Base-by-base conservation (phyloP, 1,284 basidiomycete species). In the Boletus smithii region DNA sequence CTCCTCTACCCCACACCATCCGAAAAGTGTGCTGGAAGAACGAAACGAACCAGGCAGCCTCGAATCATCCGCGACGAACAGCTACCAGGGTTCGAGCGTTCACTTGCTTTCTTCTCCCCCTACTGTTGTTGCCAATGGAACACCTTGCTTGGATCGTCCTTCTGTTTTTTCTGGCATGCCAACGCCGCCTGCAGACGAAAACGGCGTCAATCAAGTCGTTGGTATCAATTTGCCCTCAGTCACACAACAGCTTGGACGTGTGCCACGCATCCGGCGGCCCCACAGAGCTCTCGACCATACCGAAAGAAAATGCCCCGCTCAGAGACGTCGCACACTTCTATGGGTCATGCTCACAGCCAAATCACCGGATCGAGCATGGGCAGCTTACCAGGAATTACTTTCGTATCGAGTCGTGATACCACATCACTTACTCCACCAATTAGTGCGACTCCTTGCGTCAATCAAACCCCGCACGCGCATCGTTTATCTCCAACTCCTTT, bases 401-500 rank as follows among this genome's bases (percentile, higher is more conserved):
- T 69, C 67, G 45, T 6, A 46, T 48, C 48, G 49, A 55, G 42
- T 62, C 54, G 42, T 37, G 13, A 72, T 82, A 51, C 76, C 77
- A n/a, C 70, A 69, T 53, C 62, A 70, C 34, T 72, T 78, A 47
- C 75, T 88, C 22, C 83, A 85, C 53, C 75, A 77, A 22, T 67
- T 88, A 41, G 72, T 72, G 20, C 78, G 79, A 22, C 72, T 82
- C 32, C 68, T 88, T 30, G 69, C 77, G 1, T 61, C 68, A 37
- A 63, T 71, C 49, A 69, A 69, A 29, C 78, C 81, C 16, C 80
- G 77, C 52, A 83, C 81, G 3, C 79, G 81, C 37, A 63, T 65
- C 4, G 65, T 76, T 39, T 86, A 83, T 61, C 71, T 82, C 8
- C 80, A 78, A 14, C 71, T 89, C 1, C 69, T 88, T 24, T 76